Conservation (phyloP, 805 yeast species). For the Spathaspora gorwiae region DNA sequence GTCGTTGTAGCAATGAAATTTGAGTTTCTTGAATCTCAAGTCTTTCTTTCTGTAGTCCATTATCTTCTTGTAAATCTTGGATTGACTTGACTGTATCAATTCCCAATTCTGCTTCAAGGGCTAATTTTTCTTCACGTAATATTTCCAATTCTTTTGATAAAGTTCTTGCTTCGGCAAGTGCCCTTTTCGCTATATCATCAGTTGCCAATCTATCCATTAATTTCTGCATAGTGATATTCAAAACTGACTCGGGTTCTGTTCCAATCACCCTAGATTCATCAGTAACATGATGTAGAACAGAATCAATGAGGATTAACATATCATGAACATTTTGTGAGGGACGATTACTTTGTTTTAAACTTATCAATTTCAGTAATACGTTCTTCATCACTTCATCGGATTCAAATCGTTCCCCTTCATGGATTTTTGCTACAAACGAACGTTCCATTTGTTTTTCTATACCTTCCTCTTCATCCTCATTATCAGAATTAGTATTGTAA, state of each 20-base stretch:
- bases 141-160: slow-evolving; percentile 17
- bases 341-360: slow-evolving; percentile 18
- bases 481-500: neutral
- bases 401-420: neutral
- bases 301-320: slow-evolving; percentile 24
- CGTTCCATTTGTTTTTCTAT: too few species aligned
- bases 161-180: slow-evolving; percentile 26
- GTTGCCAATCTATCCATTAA: slow-evolving; percentile 30
- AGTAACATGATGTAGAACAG: slow-evolving; percentile 27
- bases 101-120: slow-evolving; percentile 18
- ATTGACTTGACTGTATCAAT: slow-evolving; percentile 17
- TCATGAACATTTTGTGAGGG: slow-evolving; percentile 19
- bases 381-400: slow-evolving; percentile 11
- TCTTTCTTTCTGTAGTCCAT: slow-evolving; percentile 14
- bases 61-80: slow-evolving; percentile 19
- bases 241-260: slow-evolving; percentile 22
- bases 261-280: slow-evolving; percentile 19
- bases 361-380: slow-evolving; percentile 22
- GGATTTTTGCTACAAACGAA: too few species aligned
- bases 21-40: slow-evolving; percentile 22
- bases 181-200: slow-evolving; percentile 32
- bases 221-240: slow-evolving; percentile 29
- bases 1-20: slow-evolving; percentile 19
- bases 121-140: slow-evolving; percentile 18
- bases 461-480: neutral